These are phyloP conservation scores for Vitis vinifera DNA, from an alignment of 164 flowering plant genomes.

Conservation along the genomic window ASM3070453v1 NC_081813.1:1695501-1696000, in stretches of 20 bases:
- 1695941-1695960: constrained; percentile 29
- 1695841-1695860: too few species aligned
- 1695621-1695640: constrained; percentile 29
- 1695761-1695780: constrained; percentile 21
- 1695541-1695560: too few species aligned
- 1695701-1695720: constrained; percentile 38
- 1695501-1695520: too few species aligned
- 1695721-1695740: constrained; percentile 61
- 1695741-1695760: constrained; percentile 39
- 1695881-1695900: not conserved
- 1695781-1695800: not conserved
- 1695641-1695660: constrained; percentile 26
- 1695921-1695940: constrained; percentile 13
- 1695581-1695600: too few species aligned
- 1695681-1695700: constrained; percentile 40
- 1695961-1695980: constrained; percentile 58
- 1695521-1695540: too few species aligned
- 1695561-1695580: too few species aligned
- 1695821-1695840: too few species aligned
- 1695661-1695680: constrained; percentile 32
- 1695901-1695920: not conserved
- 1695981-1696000: constrained; percentile 60
- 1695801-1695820: not conserved
- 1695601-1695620: not conserved
- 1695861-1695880: too few species aligned